Conservation (phyloP, 495 filamentous ascomycete genomes). For the Daldinia decipiens region DNA sequence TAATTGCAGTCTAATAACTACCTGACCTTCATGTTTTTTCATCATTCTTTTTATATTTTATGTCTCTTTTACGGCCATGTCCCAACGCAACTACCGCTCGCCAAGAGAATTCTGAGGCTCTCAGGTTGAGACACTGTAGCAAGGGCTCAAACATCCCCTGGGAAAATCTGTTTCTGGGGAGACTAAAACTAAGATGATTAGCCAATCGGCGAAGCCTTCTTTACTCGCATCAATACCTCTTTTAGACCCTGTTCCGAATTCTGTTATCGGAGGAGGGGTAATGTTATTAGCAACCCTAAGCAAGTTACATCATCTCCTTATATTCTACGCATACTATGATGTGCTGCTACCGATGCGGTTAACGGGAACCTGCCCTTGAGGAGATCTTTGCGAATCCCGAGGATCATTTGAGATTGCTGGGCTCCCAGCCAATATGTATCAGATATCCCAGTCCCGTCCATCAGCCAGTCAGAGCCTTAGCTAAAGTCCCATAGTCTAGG, state of each 20-base stretch:
- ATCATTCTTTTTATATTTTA: too few species aligned
- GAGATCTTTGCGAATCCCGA: conserved; percentile 21
- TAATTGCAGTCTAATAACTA: too few species aligned
- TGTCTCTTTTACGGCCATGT: too few species aligned
- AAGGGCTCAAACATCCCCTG: conserved; percentile 40
- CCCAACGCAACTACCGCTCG: conserved; percentile 7
- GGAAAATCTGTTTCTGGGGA: conserved; percentile 28
- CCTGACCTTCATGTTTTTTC: too few species aligned
- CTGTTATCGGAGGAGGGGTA: background rate
- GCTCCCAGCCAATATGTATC: background rate
- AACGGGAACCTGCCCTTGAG: conserved; percentile 14
- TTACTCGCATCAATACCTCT: conserved; percentile 2
- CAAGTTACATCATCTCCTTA: background rate
- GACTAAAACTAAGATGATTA: conserved; percentile 24
- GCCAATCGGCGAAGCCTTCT: conserved; percentile 23
- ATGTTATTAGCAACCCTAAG: too few species aligned
- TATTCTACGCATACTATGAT: conserved; percentile 17
- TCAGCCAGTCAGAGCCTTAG: background rate
- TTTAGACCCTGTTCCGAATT: conserved; percentile 12
- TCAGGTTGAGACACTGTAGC: conserved; percentile 12
- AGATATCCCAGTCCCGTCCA: background rate
- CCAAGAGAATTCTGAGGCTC: conserved; percentile 26
- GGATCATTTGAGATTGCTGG: background rate
- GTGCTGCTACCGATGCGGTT: conserved; percentile 12
- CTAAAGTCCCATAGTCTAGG: background rate